These are phyloP conservation scores for Tilletia indica DNA, from an alignment of 1,284 basidiomycete species.

Conservation along the genomic window DNA sequence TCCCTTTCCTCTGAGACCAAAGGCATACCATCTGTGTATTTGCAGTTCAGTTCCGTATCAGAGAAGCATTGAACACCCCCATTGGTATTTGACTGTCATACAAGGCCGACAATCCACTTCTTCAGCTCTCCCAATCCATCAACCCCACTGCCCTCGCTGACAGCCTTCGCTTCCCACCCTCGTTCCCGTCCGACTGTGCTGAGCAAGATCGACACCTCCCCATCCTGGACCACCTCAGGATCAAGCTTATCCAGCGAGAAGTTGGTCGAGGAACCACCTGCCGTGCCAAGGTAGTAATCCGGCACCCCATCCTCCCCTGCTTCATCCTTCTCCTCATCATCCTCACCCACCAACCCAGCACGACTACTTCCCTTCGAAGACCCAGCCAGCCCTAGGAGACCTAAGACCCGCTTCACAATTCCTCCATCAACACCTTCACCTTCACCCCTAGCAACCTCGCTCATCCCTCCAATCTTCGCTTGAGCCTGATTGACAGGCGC, in stretches of 20 bases:
- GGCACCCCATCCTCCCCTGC: conserved; percentile 36
- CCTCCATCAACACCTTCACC: conserved; percentile 4
- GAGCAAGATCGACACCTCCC: conserved; percentile 38
- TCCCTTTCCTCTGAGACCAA: too few relatives aligned
- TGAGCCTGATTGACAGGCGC: conserved; percentile 10
- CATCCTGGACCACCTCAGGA: conserved; percentile 38
- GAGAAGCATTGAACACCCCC: too few relatives aligned
- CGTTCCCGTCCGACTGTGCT: conserved; percentile 34
- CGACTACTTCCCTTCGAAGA: background rate
- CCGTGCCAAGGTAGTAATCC: conserved; percentile 46
- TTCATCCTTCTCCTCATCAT: conserved; percentile 35
- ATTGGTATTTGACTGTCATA: too few relatives aligned
- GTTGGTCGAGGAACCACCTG: conserved; percentile 13
- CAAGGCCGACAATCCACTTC: conserved; percentile 2
- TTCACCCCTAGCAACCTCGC: conserved; percentile 30
- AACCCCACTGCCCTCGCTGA: background rate
- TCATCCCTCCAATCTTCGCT: conserved; percentile 48
- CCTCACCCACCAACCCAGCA: conserved; percentile 20
- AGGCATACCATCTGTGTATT: too few relatives aligned
- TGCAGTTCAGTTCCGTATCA: too few relatives aligned
- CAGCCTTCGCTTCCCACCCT: conserved; percentile 22
- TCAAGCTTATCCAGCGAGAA: conserved; percentile 43
- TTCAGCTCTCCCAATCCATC: conserved; percentile 22
- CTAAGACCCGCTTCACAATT: background rate
- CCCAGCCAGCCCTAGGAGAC: conserved; percentile 22